Base-by-base conservation (phyloP, 192 early-diverging fungal genomes). In the Dissophora ornata region DNA sequence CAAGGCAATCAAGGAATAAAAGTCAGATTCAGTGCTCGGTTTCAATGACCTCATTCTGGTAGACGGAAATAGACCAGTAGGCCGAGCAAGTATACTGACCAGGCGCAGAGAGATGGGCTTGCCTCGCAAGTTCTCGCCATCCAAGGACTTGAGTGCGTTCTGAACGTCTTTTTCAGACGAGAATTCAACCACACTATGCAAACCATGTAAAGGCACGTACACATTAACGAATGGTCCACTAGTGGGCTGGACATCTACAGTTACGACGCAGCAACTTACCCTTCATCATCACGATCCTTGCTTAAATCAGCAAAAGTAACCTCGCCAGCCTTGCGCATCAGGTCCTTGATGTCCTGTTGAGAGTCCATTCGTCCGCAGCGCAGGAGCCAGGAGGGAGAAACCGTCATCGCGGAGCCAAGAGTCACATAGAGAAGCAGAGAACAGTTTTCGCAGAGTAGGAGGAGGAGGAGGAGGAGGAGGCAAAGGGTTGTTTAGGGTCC, bases 101-200 rank as follows among this genome's bases (percentile, higher is more conserved):
- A 85, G 83, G 50, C 88, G 89, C 34, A 93, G 82, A 45, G 80
- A 57, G 25, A 93, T 69, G 24, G 86, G 82, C 45, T 87, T 85
- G 18, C 92, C 92, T 41, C 85, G 82, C 80, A 93, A 74, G 47
- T 88, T 87, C 41, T 84, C 81, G 63, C 90, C 91, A 53, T 97
- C 90, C 61, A 96, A 90, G 69, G 91, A 89, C 68, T 87, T 85
- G 32, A 97, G 71, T 16, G 97, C 97, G 57, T 89, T 85, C 28
- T 93, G 87, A 80, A 94, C 89, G 42, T 96, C 95, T 28, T 71
- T 87, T 44, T 83, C 81, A 58, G 83, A 84, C 6, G 84, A 67
- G 71, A 97, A 98, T 81, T 98, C 97, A 33, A 97, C 95, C 38
- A 95, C 87, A 75, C 96, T 94, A 62, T n/a, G n/a, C n/a, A n/a